These are phyloP conservation scores for Piper longum DNA, from an alignment of 164 flowering plant genomes.

Conservation along the genomic window DNA sequence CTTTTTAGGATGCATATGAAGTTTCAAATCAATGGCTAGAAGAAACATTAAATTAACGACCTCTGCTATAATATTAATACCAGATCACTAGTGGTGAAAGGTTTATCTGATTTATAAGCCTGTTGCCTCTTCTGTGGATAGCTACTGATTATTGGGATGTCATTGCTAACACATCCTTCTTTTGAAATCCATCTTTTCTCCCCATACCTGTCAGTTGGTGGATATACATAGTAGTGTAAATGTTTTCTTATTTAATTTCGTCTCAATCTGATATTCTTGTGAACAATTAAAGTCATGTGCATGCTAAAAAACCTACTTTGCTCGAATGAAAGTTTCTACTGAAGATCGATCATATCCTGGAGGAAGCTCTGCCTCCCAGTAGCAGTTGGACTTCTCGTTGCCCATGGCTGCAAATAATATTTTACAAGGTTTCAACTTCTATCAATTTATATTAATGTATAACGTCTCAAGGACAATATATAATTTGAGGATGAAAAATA, in stretches of 20 bases:
- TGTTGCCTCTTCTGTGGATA: constrained; percentile 1
- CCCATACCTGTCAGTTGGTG: constrained; percentile 24
- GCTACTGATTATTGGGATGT: constrained; percentile 10
- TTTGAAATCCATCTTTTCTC: constrained; percentile 32
- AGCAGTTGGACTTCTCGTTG: constrained; percentile 58
- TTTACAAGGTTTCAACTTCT: neutral
- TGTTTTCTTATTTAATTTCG: too few relatives aligned
- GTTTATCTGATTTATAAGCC: constrained; percentile 2
- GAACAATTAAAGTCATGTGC: too few relatives aligned
- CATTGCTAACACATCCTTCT: constrained; percentile 9
- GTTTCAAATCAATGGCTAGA: neutral
- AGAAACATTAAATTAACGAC: neutral
- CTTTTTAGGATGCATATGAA: too few relatives aligned
- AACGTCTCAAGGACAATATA: too few relatives aligned
- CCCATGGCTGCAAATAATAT: constrained; percentile 39
- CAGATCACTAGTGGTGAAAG: constrained; percentile 5
- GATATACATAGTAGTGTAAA: too few relatives aligned
- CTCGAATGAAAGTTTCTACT: constrained; percentile 56
- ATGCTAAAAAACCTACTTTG: constrained; percentile 30
- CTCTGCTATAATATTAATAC: constrained; percentile 1
- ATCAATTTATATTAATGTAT: too few relatives aligned
- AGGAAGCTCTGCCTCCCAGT: constrained; percentile 80
- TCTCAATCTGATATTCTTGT: neutral
- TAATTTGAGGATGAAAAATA: neutral
- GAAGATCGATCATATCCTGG: constrained; percentile 44